These are phyloP conservation scores for Acmispon strigosus DNA, from an alignment of 306 rosid species.

Conservation along the genomic window DNA sequence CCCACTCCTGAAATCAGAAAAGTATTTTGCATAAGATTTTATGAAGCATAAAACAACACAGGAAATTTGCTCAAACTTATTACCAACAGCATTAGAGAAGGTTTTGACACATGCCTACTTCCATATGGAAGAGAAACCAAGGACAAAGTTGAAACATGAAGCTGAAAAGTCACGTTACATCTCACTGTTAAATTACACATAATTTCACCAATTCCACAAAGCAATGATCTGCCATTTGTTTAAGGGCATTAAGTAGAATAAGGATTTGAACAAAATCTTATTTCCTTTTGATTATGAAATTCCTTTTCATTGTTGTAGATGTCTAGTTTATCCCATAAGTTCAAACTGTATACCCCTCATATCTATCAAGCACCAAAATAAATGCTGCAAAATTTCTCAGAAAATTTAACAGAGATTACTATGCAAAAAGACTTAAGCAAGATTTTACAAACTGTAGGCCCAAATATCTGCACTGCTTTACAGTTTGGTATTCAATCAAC, in stretches of 20 bases:
- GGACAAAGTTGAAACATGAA: neutral
- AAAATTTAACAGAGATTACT: neutral
- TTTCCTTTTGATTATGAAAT: neutral
- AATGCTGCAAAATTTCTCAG: neutral
- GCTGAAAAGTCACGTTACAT: neutral
- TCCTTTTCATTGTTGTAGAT: neutral
- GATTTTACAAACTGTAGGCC: neutral
- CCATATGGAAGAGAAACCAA: neutral
- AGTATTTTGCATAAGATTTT: neutral
- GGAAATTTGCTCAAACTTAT: neutral
- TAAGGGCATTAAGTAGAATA: neutral
- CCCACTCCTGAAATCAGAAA: conserved; percentile 61
- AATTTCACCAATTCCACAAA: neutral
- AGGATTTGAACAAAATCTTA: neutral
- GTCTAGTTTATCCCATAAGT: neutral
- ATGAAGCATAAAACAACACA: neutral
- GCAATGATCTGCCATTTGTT: neutral
- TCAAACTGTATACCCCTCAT: neutral
- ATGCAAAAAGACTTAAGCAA: neutral
- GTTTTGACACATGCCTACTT: neutral
- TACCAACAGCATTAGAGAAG: neutral
- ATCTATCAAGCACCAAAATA: neutral
- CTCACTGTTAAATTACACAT: neutral
- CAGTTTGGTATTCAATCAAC: neutral
- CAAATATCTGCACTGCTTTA: neutral